Evolutionary conservation across 2,329 filamentous ascomycete genomes (phyloP).

Genomic region (Cladosporium velox): DNA sequence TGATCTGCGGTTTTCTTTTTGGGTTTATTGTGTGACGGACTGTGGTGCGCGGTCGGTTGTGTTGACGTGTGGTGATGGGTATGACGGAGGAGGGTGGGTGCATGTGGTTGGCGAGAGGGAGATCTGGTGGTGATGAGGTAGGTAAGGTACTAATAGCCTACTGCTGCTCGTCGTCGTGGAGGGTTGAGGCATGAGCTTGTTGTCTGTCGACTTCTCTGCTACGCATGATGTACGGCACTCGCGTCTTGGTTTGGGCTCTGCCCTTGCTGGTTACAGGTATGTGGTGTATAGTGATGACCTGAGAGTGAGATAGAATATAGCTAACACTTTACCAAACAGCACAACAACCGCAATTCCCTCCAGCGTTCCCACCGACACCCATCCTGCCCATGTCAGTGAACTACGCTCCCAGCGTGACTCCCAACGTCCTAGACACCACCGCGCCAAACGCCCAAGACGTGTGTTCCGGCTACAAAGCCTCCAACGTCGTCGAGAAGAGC

Average conservation of each 20-base stretch:
- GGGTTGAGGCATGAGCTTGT: neutral
- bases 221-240: neutral
- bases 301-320: neutral
- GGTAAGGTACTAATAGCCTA: neutral
- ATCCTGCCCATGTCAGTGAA: constrained; percentile 27
- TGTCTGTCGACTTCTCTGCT: neutral
- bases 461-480: constrained; percentile 37
- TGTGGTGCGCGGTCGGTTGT: neutral
- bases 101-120: neutral
- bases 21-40: neutral
- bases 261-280: constrained; percentile 6
- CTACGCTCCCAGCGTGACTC: constrained; percentile 32
- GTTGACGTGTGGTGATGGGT: neutral
- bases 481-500: constrained; percentile 29
- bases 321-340: constrained; percentile 11
- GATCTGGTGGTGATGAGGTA: too few species aligned
- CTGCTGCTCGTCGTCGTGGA: neutral
- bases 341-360: constrained; percentile 33
- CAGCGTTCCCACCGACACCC: constrained; percentile 33
- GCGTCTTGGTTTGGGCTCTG: neutral
- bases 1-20: neutral
- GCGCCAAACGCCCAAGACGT: constrained; percentile 33
- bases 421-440: constrained; percentile 30
- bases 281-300: neutral
- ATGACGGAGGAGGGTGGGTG: neutral